These are phyloP conservation scores for Babjeviella inositovora DNA, from an alignment of 805 yeast species.

Conservation along the genomic window DNA sequence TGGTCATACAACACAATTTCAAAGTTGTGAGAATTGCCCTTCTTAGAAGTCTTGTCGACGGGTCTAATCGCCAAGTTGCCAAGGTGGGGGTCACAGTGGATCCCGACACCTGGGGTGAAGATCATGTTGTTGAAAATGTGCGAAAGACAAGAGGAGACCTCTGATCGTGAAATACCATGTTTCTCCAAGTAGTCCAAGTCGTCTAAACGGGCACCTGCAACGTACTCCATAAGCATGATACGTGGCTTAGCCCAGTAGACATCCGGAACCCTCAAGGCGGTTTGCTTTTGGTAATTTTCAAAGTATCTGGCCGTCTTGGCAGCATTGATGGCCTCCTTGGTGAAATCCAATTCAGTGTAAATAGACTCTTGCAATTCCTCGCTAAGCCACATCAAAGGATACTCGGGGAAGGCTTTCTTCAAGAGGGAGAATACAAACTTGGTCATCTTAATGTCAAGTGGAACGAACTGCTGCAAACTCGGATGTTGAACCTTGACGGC, in stretches of 20 bases:
- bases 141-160: slow-evolving; percentile 73
- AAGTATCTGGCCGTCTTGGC: slow-evolving; percentile 55
- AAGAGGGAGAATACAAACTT: slow-evolving; percentile 58
- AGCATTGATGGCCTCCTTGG: slow-evolving; percentile 77
- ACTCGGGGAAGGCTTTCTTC: slow-evolving; percentile 77
- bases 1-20: slow-evolving; percentile 90
- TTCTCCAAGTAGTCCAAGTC: slow-evolving; percentile 46
- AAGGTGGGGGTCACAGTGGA: slow-evolving; percentile 98
- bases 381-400: slow-evolving; percentile 89
- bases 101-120: slow-evolving; percentile 78
- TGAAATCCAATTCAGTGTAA: slow-evolving; percentile 81
- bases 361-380: slow-evolving; percentile 83
- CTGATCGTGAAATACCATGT: slow-evolving; percentile 53
- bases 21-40: slow-evolving; percentile 45
- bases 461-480: slow-evolving; percentile 70
- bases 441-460: slow-evolving; percentile 74
- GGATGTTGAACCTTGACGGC: slow-evolving; percentile 97
- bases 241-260: slow-evolving; percentile 52
- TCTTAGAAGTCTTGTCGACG: slow-evolving; percentile 9
- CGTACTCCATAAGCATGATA: slow-evolving; percentile 75
- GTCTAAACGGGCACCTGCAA: slow-evolving; percentile 74
- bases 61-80: slow-evolving; percentile 82
- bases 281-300: slow-evolving; percentile 28
- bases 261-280: slow-evolving; percentile 72
- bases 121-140: slow-evolving; percentile 93